Evolutionary conservation across 306 rosid genomes (phyloP), one percentile per base, ranked within the genome.

Genomic region (Dryas octopetala): DNA sequence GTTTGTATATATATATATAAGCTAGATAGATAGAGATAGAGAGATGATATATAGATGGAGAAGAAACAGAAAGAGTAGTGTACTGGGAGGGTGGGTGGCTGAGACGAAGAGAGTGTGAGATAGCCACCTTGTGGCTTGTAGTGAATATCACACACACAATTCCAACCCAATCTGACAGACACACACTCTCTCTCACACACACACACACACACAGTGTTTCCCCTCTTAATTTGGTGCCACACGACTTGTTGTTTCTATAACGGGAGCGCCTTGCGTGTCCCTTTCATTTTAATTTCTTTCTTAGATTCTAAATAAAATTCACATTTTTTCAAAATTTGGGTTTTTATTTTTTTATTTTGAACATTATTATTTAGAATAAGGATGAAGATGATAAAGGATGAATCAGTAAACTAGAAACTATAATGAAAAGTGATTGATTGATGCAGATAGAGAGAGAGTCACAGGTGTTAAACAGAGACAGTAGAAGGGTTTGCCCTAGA

Each of bases 61-160:
- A 46, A 10, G 66, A 8, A 72, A 59, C 45, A 74, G 50, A 68
- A 60, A 51, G n/a, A 51, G 17, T n/a, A 69, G 28, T 50, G 76
- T 32, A 57, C 45, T 70, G 55, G 74, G 41, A 55, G 78, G 70
- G 84, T 65, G 80, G 80, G 55, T 76, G 59, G 71, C 65, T 44
- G 7, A 9, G 28, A 46, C 23, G 55, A 45, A 11, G 28, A 55
- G 40, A 66, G 71, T 5, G 54, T 9, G 54, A 7, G n/a, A 54
- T 71, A 71, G 75, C 53, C 53, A 71, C 43, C 75, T 55, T 66
- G 71, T 47, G 52, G 32, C 9, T 43, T 45, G 3, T 7, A 80
- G 82, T 73, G 83, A 87, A 83, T 87, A 66, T 77, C 89, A 80
- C 83, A 74, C 82, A 54, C 84, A 74, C 80, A 81, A 66, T 78